Base-by-base conservation (phyloP, 2,329 filamentous ascomycete genomes). In the Colletotrichum sp. region DNA sequence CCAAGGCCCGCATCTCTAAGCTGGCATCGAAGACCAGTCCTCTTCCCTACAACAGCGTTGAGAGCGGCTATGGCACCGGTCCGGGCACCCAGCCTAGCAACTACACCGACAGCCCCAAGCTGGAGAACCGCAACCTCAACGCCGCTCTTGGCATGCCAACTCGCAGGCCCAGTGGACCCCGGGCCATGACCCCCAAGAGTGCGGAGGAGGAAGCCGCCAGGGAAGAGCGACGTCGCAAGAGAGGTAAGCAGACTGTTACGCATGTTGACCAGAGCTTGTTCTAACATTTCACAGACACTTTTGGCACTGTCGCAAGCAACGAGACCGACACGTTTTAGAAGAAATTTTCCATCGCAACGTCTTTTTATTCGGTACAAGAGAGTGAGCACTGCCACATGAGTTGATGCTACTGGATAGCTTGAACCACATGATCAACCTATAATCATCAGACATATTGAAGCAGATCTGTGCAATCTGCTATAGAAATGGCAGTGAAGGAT, bases 161-260 rank as follows among this genome's bases (percentile, higher is more conserved):
- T 10, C 86, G 91, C 65, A 83, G 90, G 73, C 91, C 91, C 28
- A 92, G 89, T 69, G 91, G 91, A 26, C 91, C 91, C 16, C 84
- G 91, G 77, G 90, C 90, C 21, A 92, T 92, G 91, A 92, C 90
- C 7, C 90, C 91, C 1, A 91, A 87, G 82, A 89, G 86, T 73
- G 85, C 86, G 1, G 85, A 88, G 63, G 87, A 89, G 57, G 88
- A 88, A 73, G 85, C 84, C 24, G 85, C 85, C 10, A 83, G 83
- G 70, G 87, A 87, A 30, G 89, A 90, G 77, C 85, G 88, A 78
- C 85, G 90, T 79, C 86, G 89, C 57, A 93, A 92, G 86, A 87
- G 91, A 88, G 89, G 91, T 92, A 85, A 81, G 87, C 79, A 28
- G 16, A 26, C 2, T 36, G 7, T 18, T 62, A 21, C 8, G 24